Evolutionary conservation across 768 basidiomycete species (phyloP).

Genomic region (Boletus tomentosulus): DNA sequence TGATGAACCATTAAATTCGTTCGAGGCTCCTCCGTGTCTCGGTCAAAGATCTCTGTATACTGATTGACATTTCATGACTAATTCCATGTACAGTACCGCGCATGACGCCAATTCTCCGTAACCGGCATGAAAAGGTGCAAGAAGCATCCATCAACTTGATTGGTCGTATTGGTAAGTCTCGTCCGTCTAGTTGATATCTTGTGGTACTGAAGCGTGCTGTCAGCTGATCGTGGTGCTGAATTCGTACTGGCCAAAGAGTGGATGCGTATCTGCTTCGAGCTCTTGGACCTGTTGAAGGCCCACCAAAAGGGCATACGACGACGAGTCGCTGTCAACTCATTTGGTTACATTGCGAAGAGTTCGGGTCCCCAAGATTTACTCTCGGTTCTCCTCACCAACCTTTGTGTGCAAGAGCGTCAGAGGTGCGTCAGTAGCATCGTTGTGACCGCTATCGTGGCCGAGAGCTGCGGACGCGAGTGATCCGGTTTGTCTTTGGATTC

Average conservation of each 20-base stretch:
- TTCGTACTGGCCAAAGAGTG: conserved; percentile 98
- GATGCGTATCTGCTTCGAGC: conserved; percentile 99
- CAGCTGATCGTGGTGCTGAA: conserved; percentile 97
- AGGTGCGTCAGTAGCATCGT: conserved; percentile 98
- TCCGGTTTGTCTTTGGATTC: neutral
- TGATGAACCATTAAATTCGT: neutral
- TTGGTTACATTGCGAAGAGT: conserved; percentile 99
- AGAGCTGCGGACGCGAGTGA: conserved; percentile 74
- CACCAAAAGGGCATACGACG: conserved; percentile 99
- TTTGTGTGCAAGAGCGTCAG: conserved; percentile 98
- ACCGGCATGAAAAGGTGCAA: conserved; percentile 98
- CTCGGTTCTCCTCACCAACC: conserved; percentile 90
- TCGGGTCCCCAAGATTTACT: conserved; percentile 98
- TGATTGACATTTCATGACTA: neutral
- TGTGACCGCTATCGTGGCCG: conserved; percentile 93
- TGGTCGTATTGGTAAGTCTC: conserved; percentile 74
- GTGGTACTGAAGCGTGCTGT: neutral
- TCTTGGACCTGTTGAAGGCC: conserved; percentile 94
- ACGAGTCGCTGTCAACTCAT: conserved; percentile 79
- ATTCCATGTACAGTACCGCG: conserved; percentile 68
- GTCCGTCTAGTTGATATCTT: neutral
- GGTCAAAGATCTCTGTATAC: conserved; percentile 89
- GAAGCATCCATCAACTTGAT: conserved; percentile 99
- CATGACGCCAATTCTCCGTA: conserved; percentile 99
- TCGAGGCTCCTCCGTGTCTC: conserved; percentile 24